Evolutionary conservation across 176 grass and related monocot genomes (phyloP), one percentile per base, ranked within the genome.

Genomic region (Themeda triandra): DNA sequence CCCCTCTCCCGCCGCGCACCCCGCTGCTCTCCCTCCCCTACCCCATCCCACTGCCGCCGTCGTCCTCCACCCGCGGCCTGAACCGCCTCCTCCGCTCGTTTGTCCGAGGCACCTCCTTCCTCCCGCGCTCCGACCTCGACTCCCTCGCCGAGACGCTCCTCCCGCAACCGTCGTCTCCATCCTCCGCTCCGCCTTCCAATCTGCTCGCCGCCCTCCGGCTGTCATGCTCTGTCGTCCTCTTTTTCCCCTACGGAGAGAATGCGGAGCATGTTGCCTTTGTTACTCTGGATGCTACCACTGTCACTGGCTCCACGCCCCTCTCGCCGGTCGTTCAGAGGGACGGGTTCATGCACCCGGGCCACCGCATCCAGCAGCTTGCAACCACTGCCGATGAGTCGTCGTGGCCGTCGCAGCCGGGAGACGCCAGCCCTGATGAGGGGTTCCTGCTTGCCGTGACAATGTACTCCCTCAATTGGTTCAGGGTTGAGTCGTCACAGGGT

Each of bases 391-490:
- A 29, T 1, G 40, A 72, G 46, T 42, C 40, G 5, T 86, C 88
- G 23, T 89, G 89, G 85, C 32, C 10, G 10, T 44, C 45, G 5
- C 25, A 71, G 29, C 27, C 24, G 28, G 63, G 56, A 25, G 78
- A 83, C n/a, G n/a, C n/a, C 31, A 63, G 24, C 64, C 30, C 48
- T 68, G 83, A 95, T 68, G 83, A 95, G 71, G 91, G 93, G 6
- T 92, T 92, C 84, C 77, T 95, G 75, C 84, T 95, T 59, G 89
- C 96, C 9, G 85, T 88, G 49, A 95, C 87, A 6, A 72, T 93
- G 71, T 95, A 95, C 42, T 88, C 93, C 3, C 69, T 94, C 53
- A 98, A 87, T 78, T 95, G 89, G 91, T 98, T 98, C 86, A 89
- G 81, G 65, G 62, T 95, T 24, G 86, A 91, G 83, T 89, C 77